Base-by-base conservation (phyloP, 768 basidiomycete genomes). In the Agaricus sinodeliciosus region DNA sequence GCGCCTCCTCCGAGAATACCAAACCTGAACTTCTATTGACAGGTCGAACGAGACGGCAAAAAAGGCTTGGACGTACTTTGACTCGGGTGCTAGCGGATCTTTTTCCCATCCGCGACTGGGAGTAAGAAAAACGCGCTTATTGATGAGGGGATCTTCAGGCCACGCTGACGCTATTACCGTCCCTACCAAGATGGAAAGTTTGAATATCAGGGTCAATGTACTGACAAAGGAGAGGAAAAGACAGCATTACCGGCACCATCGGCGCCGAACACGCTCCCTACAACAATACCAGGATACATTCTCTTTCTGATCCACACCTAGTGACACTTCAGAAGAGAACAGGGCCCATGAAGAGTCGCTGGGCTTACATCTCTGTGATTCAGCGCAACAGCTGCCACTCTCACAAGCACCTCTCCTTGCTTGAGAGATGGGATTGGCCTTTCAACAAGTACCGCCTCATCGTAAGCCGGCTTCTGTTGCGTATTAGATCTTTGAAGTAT, bases 71-170 rank as follows among this genome's bases (percentile, higher is more conserved):
- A 42, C 75, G 49, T 58, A 87, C 87, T 65, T 68, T 9, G 72
- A 71, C 69, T 90, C 88, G 2, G 89, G 90, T 0, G 77, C 81
- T 13, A 78, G 70, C 2, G 81, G 82, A 55, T 80, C 68, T 25
- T 63, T 72, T 58, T 84, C 75, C 89, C 89, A 91, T n/a, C 88
- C 89, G 3, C 82, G 80, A 66, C 75, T 80, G 1, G 89, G 89
- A 1, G 74, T 75, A n/a, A 91, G 72, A 64, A 91, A 88, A 25
- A 91, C 87, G 35, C 84, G 81, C 56, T 74, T 76, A 41, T 75
- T 65, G 11, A 90, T 62, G 5, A 90, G 72, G 0, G 74, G 60
- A 58, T 90, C 89, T 5, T 72, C 61, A 0, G 69, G 59, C 16
- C 79, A 73, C 8, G 72, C 69, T 16, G 84, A 73, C 2, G 80